phyloP scores from a whole-genome alignment of 2,329 filamentous ascomycete genomes.

The Gnomoniopsis sp. region DNA sequence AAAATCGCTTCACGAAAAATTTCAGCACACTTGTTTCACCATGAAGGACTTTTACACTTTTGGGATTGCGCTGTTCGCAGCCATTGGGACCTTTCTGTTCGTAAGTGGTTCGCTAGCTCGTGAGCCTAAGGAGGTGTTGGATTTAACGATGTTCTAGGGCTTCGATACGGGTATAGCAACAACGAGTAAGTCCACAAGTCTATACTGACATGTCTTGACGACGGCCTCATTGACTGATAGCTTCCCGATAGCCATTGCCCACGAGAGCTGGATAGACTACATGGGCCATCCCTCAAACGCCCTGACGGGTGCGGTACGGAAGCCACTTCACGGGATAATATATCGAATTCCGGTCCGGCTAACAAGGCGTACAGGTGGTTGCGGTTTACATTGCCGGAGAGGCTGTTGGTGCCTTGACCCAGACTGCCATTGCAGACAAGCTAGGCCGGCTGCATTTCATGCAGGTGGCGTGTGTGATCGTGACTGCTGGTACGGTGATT shows the following conservation, averaged over 20 bases:
- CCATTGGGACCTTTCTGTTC: slow-evolving; percentile 57
- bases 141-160: slow-evolving; percentile 33
- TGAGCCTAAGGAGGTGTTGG: not conserved
- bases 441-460: slow-evolving; percentile 52
- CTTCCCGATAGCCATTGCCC: slow-evolving; percentile 46
- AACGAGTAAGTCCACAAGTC: slow-evolving; percentile 39
- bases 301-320: slow-evolving; percentile 47
- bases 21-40: slow-evolving; percentile 11
- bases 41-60: slow-evolving; percentile 36
- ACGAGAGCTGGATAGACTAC: slow-evolving; percentile 57
- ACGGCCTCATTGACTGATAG: slow-evolving; percentile 3
- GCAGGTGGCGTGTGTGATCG: slow-evolving; percentile 49
- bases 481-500: slow-evolving; percentile 50
- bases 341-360: not conserved
- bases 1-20: not conserved
- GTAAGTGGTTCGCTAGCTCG: slow-evolving; percentile 31
- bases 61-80: slow-evolving; percentile 52
- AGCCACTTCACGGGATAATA: not conserved
- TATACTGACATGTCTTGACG: not conserved
- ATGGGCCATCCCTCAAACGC: slow-evolving; percentile 53
- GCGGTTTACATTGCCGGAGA: slow-evolving; percentile 59
- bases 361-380: slow-evolving; percentile 37
- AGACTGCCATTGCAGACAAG: slow-evolving; percentile 51
- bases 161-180: slow-evolving; percentile 60
- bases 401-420: slow-evolving; percentile 49